These are phyloP conservation scores for Uronychia setigera DNA, from an alignment of 73 alveolate genomes.

Conservation along the genomic window DNA sequence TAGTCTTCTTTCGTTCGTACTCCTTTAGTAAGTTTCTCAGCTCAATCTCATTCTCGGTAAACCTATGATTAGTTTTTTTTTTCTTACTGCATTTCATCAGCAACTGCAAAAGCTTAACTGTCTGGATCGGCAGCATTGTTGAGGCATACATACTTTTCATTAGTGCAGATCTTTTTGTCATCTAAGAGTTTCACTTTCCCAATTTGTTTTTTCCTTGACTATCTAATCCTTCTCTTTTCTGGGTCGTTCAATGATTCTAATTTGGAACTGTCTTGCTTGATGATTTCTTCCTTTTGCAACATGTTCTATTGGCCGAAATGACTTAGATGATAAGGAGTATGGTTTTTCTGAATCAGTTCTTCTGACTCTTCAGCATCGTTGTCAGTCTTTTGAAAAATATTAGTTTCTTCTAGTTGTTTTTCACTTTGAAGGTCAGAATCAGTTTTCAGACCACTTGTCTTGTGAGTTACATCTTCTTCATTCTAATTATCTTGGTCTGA, in stretches of 20 bases:
- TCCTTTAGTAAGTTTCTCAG: constrained; percentile 10
- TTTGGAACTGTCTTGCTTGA: constrained; percentile 14
- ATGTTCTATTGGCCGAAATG: too few relatives aligned
- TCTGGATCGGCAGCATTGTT: constrained; percentile 27
- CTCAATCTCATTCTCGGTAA: background rate
- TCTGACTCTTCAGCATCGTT: background rate
- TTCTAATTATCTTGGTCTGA: background rate
- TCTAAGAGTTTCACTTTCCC: background rate
- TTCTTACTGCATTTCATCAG: background rate
- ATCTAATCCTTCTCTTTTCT: background rate
- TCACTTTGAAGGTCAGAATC: background rate
- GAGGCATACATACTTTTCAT: constrained; percentile 37
- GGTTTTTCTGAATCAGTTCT: background rate
- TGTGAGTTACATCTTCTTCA: background rate
- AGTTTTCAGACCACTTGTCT: too few relatives aligned
- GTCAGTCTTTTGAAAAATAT: background rate
- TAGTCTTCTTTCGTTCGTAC: constrained; percentile 26
- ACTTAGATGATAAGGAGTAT: background rate
- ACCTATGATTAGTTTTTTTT: background rate
- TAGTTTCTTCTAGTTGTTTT: background rate
- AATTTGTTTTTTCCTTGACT: background rate
- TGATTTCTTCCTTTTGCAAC: background rate
- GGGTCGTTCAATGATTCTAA: background rate
- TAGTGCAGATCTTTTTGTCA: constrained; percentile 18
- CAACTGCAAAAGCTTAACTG: background rate